phyloP scores from a whole-genome alignment of 2,329 filamentous ascomycete genomes.

The Dothiorella sarmentorum region DNA sequence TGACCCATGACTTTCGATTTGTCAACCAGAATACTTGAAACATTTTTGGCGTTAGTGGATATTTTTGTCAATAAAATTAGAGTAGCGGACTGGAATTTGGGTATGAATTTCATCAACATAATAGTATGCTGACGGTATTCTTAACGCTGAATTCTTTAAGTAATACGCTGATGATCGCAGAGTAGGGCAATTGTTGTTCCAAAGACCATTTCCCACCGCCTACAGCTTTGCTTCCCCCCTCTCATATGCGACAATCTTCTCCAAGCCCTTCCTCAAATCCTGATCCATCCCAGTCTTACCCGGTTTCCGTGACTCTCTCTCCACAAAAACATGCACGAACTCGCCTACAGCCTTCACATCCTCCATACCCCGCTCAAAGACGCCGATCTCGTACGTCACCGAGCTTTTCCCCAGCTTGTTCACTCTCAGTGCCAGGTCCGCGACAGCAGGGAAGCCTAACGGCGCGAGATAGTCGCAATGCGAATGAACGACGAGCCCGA shows the following conservation, averaged over 20 bases:
- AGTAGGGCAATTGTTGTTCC: too few relatives aligned
- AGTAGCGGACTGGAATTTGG: too few relatives aligned
- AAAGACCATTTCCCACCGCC: not conserved
- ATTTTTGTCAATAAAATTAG: too few relatives aligned
- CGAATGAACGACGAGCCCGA: slow-evolving; percentile 80
- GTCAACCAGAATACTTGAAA: too few relatives aligned
- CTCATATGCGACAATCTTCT: slow-evolving; percentile 21
- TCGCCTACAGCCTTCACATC: slow-evolving; percentile 79
- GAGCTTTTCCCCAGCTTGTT: slow-evolving; percentile 81
- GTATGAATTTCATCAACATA: too few relatives aligned
- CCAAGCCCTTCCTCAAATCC: slow-evolving; percentile 49
- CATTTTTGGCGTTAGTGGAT: too few relatives aligned
- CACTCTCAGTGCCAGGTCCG: slow-evolving; percentile 78
- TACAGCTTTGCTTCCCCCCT: slow-evolving; percentile 28
- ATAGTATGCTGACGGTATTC: too few relatives aligned
- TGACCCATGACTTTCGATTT: not conserved
- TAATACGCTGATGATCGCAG: too few relatives aligned
- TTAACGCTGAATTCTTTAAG: too few relatives aligned
- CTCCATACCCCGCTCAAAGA: slow-evolving; percentile 73
- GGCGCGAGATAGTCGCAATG: slow-evolving; percentile 83
- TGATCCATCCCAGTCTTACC: slow-evolving; percentile 61
- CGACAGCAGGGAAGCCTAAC: slow-evolving; percentile 74
- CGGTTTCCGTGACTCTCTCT: slow-evolving; percentile 68
- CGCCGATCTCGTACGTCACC: slow-evolving; percentile 82
- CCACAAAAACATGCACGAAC: slow-evolving; percentile 87